Evolutionary conservation across 2,329 filamentous ascomycete genomes (phyloP), one percentile per base, ranked within the genome.

Genomic region (Hypoxylon sp.): DNA sequence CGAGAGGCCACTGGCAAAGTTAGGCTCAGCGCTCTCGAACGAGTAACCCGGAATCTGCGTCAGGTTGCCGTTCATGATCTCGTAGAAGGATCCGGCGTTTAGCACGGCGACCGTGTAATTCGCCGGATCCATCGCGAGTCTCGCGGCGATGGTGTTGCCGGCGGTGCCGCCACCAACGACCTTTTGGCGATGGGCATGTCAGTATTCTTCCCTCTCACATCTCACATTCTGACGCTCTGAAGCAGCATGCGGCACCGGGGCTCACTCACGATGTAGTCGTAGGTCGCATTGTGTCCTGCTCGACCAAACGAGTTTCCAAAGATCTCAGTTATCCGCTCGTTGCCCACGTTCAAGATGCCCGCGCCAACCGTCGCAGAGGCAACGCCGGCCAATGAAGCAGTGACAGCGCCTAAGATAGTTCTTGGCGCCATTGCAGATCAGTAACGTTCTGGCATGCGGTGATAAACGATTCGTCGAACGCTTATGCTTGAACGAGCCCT

Each of bases 391-490:
- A 44, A 44, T 44, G 40, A 44, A 22, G 40, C 40, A 10, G 40
- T 22, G 40, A 44, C 40, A 44, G 40, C 40, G 17, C 40, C 40
- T 17, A 44, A 8, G 40, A n/a, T 44, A 3, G 10, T 44, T 44
- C 40, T 44, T 44, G 40, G 40, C 40, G 40, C n/a, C 40, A 44
- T 44, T 44, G 40, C 40, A 44, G 40, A 44, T 44, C 40, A 22
- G 7, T 44, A 44, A 44, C 40, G 40, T 44, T 17, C 14, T 42
- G n/a, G 37, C 37, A 17, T 42, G n/a, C 37, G 37, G 37, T 44
- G 40, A 6, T 44, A 22, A n/a, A 44, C 40, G 17, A 44, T 44
- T 44, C 40, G 40, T 44, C 40, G 40, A 17, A 22, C 40, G 40
- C 40, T 11, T 44, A 44, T 44, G 17, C 40, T 44, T 17, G 20